These are phyloP conservation scores for Fraxinus nigra DNA, from an alignment of 305 asterid genomes.

Conservation along the genomic window DNA sequence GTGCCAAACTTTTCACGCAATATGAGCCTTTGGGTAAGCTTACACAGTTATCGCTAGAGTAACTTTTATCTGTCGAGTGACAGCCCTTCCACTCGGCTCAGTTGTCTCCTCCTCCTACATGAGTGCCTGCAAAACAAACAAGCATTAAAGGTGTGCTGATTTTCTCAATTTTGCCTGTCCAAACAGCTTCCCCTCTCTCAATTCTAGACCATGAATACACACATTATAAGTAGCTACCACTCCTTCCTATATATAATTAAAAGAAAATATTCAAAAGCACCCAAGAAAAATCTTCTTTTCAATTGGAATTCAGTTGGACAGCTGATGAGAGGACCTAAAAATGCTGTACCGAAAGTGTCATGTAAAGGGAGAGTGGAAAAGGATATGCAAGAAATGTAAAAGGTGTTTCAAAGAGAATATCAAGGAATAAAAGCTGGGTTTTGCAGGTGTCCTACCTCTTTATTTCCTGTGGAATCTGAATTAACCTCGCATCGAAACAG, in stretches of 20 bases:
- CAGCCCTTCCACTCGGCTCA: not conserved
- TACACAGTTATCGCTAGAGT: not conserved
- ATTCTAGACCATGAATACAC: too few relatives aligned
- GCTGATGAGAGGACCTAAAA: not conserved
- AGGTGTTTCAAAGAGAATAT: conserved; percentile 16
- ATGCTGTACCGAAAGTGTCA: not conserved
- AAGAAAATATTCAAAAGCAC: not conserved
- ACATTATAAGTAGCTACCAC: too few relatives aligned
- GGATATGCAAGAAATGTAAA: not conserved
- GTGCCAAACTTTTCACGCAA: not conserved
- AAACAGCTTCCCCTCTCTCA: too few relatives aligned
- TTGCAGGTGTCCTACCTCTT: conserved; percentile 42
- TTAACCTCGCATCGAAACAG: conserved; percentile 21
- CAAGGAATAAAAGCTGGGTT: conserved; percentile 27
- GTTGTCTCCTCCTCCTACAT: not conserved
- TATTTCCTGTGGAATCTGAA: conserved; percentile 24
- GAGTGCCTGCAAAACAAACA: not conserved
- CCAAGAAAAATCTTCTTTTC: conserved; percentile 19
- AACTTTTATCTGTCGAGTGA: not conserved
- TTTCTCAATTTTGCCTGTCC: too few relatives aligned
- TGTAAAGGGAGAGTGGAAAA: not conserved
- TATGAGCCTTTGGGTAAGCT: not conserved
- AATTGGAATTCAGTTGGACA: conserved; percentile 13
- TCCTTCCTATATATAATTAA: not conserved
- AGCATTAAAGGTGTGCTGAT: not conserved